Conservation (phyloP, 305 asterid genomes). For the Ruellia speciosa region DNA sequence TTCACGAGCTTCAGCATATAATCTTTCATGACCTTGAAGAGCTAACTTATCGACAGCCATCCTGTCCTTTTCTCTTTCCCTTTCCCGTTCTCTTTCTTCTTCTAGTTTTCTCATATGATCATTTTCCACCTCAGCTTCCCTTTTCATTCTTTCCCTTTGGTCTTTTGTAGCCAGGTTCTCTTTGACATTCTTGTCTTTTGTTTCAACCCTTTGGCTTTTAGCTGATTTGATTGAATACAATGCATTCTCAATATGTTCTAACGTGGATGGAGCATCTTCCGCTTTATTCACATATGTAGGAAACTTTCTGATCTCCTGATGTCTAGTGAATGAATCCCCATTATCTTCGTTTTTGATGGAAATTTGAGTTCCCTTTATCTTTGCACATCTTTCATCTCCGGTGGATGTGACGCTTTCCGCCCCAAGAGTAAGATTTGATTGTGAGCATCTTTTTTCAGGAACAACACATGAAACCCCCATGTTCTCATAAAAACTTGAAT, state of each 20-base stretch:
- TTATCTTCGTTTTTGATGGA: constrained; percentile 27
- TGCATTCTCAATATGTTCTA: constrained; percentile 28
- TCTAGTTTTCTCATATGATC: constrained; percentile 37
- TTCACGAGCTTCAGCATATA: constrained; percentile 53
- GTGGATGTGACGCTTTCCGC: constrained; percentile 21
- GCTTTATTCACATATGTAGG: constrained; percentile 35
- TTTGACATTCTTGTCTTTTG: constrained; percentile 30
- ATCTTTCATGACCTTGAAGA: constrained; percentile 54
- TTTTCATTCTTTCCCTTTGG: constrained; percentile 33
- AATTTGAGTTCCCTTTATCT: constrained; percentile 29
- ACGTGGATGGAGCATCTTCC: constrained; percentile 34
- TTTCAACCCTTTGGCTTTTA: constrained; percentile 31
- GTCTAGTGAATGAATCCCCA: constrained; percentile 26
- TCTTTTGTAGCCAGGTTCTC: constrained; percentile 33
- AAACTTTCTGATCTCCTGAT: constrained; percentile 31
- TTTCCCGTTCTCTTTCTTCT: constrained; percentile 58
- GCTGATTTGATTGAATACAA: constrained; percentile 27
- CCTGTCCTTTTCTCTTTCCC: constrained; percentile 65
- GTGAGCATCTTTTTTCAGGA: constrained; percentile 25
- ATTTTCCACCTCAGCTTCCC: constrained; percentile 32
- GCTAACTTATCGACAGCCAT: constrained; percentile 67
- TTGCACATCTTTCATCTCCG: constrained; percentile 28
- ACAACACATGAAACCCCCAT: constrained; percentile 24
- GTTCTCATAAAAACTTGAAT: constrained; percentile 28
- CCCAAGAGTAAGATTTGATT: constrained; percentile 28